Conservation (phyloP, 768 basidiomycete genomes). For the Neoboletus brunneissimus region DNA sequence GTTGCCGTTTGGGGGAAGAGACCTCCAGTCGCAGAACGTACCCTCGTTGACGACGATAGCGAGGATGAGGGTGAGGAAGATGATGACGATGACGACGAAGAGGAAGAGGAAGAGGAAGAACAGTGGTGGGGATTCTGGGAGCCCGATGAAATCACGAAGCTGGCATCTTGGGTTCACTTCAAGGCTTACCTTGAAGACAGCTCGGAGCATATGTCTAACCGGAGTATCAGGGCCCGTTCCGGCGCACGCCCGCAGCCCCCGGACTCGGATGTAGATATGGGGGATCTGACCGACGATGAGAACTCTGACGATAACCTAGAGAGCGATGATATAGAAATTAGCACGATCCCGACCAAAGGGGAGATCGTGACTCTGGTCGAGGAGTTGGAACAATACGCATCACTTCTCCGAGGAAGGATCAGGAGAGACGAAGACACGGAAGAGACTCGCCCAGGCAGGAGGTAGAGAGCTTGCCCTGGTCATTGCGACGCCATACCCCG, state of each 20-base stretch:
- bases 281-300: constrained; percentile 11
- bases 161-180: constrained; percentile 63
- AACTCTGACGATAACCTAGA: constrained; percentile 2
- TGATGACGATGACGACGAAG: constrained; percentile 34
- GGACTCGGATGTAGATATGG: constrained; percentile 22
- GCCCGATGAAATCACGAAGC: constrained; percentile 57
- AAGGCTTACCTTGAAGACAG: constrained; percentile 42
- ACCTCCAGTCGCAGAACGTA: constrained; percentile 35
- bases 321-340: background rate
- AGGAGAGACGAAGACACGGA: constrained; percentile 31
- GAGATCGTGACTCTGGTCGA: constrained; percentile 48
- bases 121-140: constrained; percentile 80
- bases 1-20: constrained; percentile 70
- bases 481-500: constrained; percentile 1
- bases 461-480: constrained; percentile 10
- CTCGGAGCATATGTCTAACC: constrained; percentile 7
- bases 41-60: constrained; percentile 21
- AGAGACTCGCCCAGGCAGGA: background rate
- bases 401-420: constrained; percentile 57
- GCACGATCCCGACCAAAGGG: constrained; percentile 21
- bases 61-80: constrained; percentile 22
- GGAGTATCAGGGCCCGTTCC: background rate
- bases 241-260: background rate
- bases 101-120: constrained; percentile 37
- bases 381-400: constrained; percentile 57